Conservation (phyloP, 106 monocot genomes). For the Gastrodia elata region DNA sequence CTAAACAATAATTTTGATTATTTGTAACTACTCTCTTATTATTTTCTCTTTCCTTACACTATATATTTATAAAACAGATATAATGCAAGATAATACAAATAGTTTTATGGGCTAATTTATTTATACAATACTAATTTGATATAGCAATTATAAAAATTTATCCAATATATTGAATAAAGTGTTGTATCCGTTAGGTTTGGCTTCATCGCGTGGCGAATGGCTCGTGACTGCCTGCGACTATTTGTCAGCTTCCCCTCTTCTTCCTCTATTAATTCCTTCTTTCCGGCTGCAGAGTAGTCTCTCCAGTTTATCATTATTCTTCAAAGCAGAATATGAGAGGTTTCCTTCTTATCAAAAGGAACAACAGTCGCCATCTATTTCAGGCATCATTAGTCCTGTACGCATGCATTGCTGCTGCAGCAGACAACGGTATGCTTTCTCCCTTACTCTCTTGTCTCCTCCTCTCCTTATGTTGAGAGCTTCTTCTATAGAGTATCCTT, state of each 20-base stretch:
- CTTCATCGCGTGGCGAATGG: not conserved
- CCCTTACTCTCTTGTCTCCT: not conserved
- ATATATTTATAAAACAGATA: no score
- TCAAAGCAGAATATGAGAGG: not conserved
- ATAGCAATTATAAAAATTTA: no score
- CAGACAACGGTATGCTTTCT: not conserved
- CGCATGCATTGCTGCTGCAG: not conserved
- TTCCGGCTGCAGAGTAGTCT: not conserved
- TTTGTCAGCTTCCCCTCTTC: not conserved
- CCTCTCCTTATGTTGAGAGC: not conserved
- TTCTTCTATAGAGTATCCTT: not conserved
- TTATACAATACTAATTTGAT: no score
- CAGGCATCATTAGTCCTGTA: no score
- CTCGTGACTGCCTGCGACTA: conserved; percentile 2
- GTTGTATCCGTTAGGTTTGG: no score
- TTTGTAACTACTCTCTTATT: no score
- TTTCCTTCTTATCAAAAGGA: not conserved
- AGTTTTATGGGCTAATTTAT: no score
- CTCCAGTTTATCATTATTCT: not conserved
- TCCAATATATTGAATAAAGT: no score
- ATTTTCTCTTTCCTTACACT: no score
- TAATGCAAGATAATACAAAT: no score
- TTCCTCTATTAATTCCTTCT: no score
- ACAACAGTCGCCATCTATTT: not conserved
- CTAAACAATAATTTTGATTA: no score